Evolutionary conservation across 2,329 filamentous ascomycete genomes (phyloP).

Genomic region (Orbilia brochopaga): DNA sequence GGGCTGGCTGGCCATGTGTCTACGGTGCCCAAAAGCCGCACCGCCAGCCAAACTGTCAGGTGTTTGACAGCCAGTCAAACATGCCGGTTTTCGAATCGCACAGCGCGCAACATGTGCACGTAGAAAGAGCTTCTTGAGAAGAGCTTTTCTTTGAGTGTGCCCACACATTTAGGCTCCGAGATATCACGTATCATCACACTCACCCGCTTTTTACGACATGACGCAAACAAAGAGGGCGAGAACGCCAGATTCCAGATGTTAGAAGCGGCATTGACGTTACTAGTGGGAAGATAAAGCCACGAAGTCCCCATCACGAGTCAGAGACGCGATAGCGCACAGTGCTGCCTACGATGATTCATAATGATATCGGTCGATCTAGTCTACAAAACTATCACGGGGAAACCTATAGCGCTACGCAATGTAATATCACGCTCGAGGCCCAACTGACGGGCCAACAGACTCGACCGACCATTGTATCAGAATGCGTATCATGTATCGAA

Average conservation of each 20-base stretch:
- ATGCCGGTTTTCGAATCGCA: constrained; percentile 27
- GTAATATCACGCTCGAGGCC: no score
- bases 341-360: no score
- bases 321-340: no score
- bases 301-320: background rate
- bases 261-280: background rate
- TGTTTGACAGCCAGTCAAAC: constrained; percentile 38
- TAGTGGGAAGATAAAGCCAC: background rate
- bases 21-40: constrained; percentile 15
- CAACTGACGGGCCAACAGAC: background rate
- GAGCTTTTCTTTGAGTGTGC: background rate
- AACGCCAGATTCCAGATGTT: no score
- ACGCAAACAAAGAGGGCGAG: no score
- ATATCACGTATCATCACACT: background rate
- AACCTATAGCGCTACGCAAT: no score
- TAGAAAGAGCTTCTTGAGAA: background rate
- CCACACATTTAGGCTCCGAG: background rate
- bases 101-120: background rate
- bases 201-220: background rate
- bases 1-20: no score
- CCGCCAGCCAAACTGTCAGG: constrained; percentile 31
- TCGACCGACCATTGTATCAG: constrained; percentile 27
- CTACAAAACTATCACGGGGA: no score
- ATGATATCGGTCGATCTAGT: no score
- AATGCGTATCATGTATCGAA: no score